Evolutionary conservation across 2,329 filamentous ascomycete genomes (phyloP).

Genomic region (Aspergillus glaucus): DNA sequence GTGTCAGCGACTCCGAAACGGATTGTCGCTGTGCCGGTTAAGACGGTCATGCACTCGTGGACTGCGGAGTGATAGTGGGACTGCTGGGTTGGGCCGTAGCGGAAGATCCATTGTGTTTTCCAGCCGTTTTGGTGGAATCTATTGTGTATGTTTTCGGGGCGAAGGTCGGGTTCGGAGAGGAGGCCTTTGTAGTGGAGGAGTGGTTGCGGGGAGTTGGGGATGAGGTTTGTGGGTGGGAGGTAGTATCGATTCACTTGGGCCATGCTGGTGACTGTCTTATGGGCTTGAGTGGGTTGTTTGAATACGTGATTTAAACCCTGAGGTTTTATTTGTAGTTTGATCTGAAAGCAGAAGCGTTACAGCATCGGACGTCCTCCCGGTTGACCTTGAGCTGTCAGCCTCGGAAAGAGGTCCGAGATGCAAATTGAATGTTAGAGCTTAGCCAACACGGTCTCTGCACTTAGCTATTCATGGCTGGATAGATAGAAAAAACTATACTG

Average conservation of each 20-base stretch:
- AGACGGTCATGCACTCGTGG: constrained; percentile 55
- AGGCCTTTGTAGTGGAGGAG: constrained; percentile 49
- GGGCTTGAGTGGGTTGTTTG: background rate
- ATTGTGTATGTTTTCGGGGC: constrained; percentile 41
- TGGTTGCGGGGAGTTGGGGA: constrained; percentile 49
- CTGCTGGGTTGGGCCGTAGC: constrained; percentile 49
- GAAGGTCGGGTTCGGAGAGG: constrained; percentile 24
- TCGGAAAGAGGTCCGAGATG: background rate
- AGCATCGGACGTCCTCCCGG: background rate
- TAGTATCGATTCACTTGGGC: constrained; percentile 11
- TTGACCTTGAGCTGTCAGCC: background rate
- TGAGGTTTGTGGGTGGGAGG: constrained; percentile 40
- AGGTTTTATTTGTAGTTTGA: background rate
- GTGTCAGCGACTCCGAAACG: constrained; percentile 51
- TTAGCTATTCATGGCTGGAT: background rate
- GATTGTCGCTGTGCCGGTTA: constrained; percentile 49
- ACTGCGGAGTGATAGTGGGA: constrained; percentile 54
- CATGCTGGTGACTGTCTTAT: background rate
- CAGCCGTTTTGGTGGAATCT: constrained; percentile 49
- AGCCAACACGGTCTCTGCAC: background rate
- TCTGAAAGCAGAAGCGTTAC: background rate
- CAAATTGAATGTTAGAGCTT: background rate
- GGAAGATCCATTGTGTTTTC: constrained; percentile 52
- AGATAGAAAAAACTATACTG: too few species aligned
- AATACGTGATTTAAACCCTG: background rate